Percentiles rank a stretch among this genome's conserved stretches.
Conservation (phyloP, 202 grass and related monocot species). For the Elaeis oleifera region DNA sequence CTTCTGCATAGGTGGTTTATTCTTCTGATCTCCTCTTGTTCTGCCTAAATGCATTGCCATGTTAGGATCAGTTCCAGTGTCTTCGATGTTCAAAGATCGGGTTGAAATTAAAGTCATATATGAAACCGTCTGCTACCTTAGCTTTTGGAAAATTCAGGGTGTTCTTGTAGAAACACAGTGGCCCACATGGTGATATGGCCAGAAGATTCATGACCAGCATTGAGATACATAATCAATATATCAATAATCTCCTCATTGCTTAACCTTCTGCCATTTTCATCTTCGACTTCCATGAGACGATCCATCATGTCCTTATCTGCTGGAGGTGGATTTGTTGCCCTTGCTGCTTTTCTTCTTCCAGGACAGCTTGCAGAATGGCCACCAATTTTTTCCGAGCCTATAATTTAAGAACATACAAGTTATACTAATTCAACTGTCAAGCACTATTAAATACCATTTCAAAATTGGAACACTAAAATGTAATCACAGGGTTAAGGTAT, state of each 20-base stretch:
- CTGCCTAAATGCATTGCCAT: slow-evolving; percentile 35
- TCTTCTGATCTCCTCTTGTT: slow-evolving; percentile 79
- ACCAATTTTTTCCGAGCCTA: slow-evolving; percentile 49
- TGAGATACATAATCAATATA: slow-evolving; percentile 82
- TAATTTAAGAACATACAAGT: too few species aligned
- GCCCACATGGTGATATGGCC: slow-evolving; percentile 97
- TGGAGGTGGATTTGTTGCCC: neutral
- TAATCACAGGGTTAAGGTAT: too few species aligned
- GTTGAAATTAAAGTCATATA: neutral
- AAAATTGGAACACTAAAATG: too few species aligned
- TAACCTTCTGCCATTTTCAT: slow-evolving; percentile 49
- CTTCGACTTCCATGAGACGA: slow-evolving; percentile 43
- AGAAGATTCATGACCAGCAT: slow-evolving; percentile 90
- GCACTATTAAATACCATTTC: too few species aligned
- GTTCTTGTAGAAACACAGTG: slow-evolving; percentile 75
- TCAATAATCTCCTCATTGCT: slow-evolving; percentile 79
- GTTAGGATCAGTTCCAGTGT: neutral
- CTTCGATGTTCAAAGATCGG: neutral
- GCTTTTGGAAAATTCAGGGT: slow-evolving; percentile 57
- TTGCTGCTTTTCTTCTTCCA: slow-evolving; percentile 34
- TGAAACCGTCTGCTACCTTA: slow-evolving; percentile 26
- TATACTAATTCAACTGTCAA: too few species aligned
- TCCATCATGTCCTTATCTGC: slow-evolving; percentile 82
- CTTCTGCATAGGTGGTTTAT: slow-evolving; percentile 44
- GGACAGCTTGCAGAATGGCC: slow-evolving; percentile 38